Percentiles rank a stretch among this genome's conserved stretches.
phyloP scores from a whole-genome alignment of 2,329 filamentous ascomycete species.

The Trichophyton verrucosum region DNA sequence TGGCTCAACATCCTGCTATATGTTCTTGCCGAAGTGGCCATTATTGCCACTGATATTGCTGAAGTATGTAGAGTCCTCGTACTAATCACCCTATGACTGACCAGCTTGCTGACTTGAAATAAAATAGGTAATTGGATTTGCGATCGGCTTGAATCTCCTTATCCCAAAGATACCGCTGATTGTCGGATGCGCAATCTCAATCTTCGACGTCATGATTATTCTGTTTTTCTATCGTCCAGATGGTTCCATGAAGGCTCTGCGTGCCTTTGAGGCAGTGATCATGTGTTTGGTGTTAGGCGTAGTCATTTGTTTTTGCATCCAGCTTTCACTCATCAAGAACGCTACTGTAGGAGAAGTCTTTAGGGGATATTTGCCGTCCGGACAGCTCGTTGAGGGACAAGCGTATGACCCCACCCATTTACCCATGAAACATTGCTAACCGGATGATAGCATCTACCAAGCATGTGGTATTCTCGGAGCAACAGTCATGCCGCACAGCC shows the following conservation, averaged over 20 bases:
- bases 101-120: neutral
- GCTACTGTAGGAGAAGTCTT: conserved; percentile 42
- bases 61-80: conserved; percentile 36
- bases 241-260: conserved; percentile 40
- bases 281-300: conserved; percentile 43
- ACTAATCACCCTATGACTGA: neutral
- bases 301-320: conserved; percentile 45
- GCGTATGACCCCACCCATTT: conserved; percentile 28
- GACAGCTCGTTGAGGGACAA: conserved; percentile 39
- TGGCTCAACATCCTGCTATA: conserved; percentile 55
- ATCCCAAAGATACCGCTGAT: conserved; percentile 40
- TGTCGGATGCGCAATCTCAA: conserved; percentile 45
- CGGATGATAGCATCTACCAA: conserved; percentile 36
- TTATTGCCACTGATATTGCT: conserved; percentile 60
- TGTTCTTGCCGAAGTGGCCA: conserved; percentile 51
- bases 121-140: conserved; percentile 43
- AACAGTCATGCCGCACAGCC: conserved; percentile 49
- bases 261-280: conserved; percentile 44
- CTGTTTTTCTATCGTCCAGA: conserved; percentile 44
- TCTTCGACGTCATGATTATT: conserved; percentile 45
- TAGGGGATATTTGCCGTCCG: conserved; percentile 43
- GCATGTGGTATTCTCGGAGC: conserved; percentile 42
- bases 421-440: conserved; percentile 5
- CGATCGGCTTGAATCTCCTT: conserved; percentile 45
- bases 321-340: conserved; percentile 41